Base-by-base conservation (phyloP, 2,329 filamentous ascomycete species). In the Cladosporium austrohemisphaericum region DNA sequence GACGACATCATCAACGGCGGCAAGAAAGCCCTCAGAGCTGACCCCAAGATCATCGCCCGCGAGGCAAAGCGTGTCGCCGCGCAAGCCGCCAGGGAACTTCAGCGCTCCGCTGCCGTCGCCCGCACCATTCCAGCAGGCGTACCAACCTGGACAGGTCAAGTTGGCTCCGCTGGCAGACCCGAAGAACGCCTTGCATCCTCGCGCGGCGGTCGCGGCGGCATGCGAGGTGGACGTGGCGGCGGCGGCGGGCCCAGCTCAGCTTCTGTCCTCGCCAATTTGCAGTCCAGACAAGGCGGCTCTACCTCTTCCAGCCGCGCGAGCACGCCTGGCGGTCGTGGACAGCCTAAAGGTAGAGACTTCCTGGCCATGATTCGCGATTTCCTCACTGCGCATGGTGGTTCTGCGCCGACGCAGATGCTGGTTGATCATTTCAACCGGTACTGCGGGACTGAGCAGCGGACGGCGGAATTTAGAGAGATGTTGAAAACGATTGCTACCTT, bases 141-240 rank as follows among this genome's bases (percentile, higher is more conserved):
- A 0, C 88, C 93, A 7, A 96, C 92, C 1, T 97, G 92, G 92
- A 97, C 92, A 0, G 92, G 93, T 1, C 81, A 86, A 58, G 82
- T 86, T 38, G 92, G 92, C 8, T 79, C 85, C 41, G 83, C 83
- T 4, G 92, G 91, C 1, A 77, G 86, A 28, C 86, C 86, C 1
- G 78, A 81, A 20, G 75, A 72, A 71, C 50, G 73, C 65, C 51
- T 65, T 58, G n/a, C 11, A 7, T 50, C 76, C 72, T 16, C 75
- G 76, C 0, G 69, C 69, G 18, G 76, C 71, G 32, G 69, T 62
- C 26, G 78, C 18, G 55, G 58, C 28, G 56, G 56, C 14, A 47
- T 60, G 38, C 29, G 52, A 48, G 50, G 61, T 13, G 62, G 60
- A 43, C 50, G 62, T 3, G 70, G 65, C 23, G 74, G 72, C n/a